Percentiles rank a stretch among this genome's conserved stretches.
phyloP scores from a whole-genome alignment of 225 moss, liverwort and hornwort species.

The Antitrichia curtipendula region DNA sequence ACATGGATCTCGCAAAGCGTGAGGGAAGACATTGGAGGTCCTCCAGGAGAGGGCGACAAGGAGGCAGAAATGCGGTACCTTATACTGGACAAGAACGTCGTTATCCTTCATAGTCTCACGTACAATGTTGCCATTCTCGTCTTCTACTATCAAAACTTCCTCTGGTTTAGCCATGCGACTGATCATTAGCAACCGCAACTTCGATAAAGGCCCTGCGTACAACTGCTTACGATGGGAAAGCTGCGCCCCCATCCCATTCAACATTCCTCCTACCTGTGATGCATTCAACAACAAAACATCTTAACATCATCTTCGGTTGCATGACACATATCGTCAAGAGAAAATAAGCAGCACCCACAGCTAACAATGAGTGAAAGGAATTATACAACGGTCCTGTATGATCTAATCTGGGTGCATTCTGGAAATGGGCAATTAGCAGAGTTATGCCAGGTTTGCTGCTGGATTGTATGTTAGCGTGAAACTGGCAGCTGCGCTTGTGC shows the following conservation, averaged over 20 bases:
- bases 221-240: conserved; percentile 80
- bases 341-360: conserved; percentile 4
- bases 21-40: background rate
- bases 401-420: background rate
- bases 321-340: background rate
- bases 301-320: background rate
- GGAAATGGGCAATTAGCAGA: background rate
- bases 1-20: background rate
- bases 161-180: conserved; percentile 99
- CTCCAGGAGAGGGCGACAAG: background rate
- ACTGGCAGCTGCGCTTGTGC: background rate
- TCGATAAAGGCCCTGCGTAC: conserved; percentile 80
- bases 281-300: background rate
- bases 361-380: background rate
- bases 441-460: background rate
- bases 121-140: conserved; percentile 97
- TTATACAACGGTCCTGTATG: background rate
- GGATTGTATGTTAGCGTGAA: background rate
- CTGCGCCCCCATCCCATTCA: conserved; percentile 61
- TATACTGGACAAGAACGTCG: conserved; percentile 85
- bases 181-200: conserved; percentile 88
- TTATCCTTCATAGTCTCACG: conserved; percentile 99
- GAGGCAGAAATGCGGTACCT: conserved; percentile 22
- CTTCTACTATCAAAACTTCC: conserved; percentile 97
- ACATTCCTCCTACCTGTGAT: conserved; percentile 39